A percentile compares a stretch with the other conserved stretches of the same genome.
Conservation (phyloP, 2,329 filamentous ascomycete genomes). For the Cytospora schulzeri region DNA sequence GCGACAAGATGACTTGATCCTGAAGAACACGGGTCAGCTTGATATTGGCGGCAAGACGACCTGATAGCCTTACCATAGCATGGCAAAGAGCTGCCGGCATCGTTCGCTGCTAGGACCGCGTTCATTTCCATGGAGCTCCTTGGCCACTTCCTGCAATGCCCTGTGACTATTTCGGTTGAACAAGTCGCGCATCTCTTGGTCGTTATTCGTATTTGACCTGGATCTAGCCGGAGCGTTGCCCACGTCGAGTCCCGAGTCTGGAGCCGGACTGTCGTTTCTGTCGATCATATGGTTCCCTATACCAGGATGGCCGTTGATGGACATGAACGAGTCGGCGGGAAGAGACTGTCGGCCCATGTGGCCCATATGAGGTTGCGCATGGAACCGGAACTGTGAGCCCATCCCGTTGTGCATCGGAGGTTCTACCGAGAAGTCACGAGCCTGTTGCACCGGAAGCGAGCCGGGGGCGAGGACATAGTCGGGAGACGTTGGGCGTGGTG, state of each 20-base stretch:
- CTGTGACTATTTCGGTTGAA: slow-evolving; percentile 70
- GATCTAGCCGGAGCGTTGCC: slow-evolving; percentile 56
- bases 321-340: slow-evolving; percentile 54
- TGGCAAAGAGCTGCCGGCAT: slow-evolving; percentile 82
- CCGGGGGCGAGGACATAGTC: slow-evolving; percentile 58
- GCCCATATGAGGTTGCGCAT: slow-evolving; percentile 42
- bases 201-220: slow-evolving; percentile 75
- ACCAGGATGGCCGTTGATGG: slow-evolving; percentile 23
- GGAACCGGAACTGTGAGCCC: slow-evolving; percentile 38
- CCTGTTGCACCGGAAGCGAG: slow-evolving; percentile 49
- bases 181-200: slow-evolving; percentile 77
- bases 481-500: slow-evolving; percentile 51
- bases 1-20: slow-evolving; percentile 73
- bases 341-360: slow-evolving; percentile 49
- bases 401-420: slow-evolving; percentile 52
- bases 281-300: slow-evolving; percentile 57
- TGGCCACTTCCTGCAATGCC: slow-evolving; percentile 69
- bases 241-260: slow-evolving; percentile 51
- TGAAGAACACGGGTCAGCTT: slow-evolving; percentile 38
- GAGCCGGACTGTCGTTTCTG: slow-evolving; percentile 60
- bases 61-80: slow-evolving; percentile 72
- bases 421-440: slow-evolving; percentile 51
- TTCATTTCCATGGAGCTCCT: slow-evolving; percentile 77
- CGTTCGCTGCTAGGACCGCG: slow-evolving; percentile 80
- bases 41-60: no score